Conservation (phyloP, 2,329 filamentous ascomycete species). For the Cordyceps farinosa region DNA sequence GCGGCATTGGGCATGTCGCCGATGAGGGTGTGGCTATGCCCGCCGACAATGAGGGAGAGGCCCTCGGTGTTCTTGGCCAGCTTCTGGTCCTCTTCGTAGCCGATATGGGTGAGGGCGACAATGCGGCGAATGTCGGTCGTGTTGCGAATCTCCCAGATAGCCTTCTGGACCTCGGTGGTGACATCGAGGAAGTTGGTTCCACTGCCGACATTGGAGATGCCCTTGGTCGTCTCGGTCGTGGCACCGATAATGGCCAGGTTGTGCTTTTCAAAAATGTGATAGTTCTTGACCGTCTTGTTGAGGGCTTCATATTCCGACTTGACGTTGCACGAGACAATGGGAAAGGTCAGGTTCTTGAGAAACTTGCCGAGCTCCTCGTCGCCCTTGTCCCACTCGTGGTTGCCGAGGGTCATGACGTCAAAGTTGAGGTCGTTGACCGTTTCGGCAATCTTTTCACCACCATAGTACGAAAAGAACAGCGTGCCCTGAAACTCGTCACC, state of each 20-base stretch:
- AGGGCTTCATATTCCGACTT: conserved; percentile 56
- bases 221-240: conserved; percentile 56
- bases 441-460: conserved; percentile 64
- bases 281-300: conserved; percentile 62
- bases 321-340: conserved; percentile 61
- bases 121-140: conserved; percentile 62
- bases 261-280: conserved; percentile 60
- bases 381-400: conserved; percentile 65
- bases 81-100: conserved; percentile 60
- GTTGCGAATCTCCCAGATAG: conserved; percentile 58
- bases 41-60: conserved; percentile 65
- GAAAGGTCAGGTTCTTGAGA: conserved; percentile 61
- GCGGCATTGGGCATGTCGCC: conserved; percentile 55
- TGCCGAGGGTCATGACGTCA: conserved; percentile 64
- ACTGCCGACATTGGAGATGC: conserved; percentile 55
- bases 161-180: conserved; percentile 55
- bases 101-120: conserved; percentile 64
- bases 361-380: conserved; percentile 61
- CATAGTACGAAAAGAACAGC: conserved; percentile 64
- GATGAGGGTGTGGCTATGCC: conserved; percentile 58
- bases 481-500: conserved; percentile 70
- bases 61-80: conserved; percentile 58
- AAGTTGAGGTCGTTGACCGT: conserved; percentile 63
- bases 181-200: conserved; percentile 57
- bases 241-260: conserved; percentile 61